Evolutionary conservation across 306 rosid species (phyloP).

Genomic region (Gillenia trifoliata): DNA sequence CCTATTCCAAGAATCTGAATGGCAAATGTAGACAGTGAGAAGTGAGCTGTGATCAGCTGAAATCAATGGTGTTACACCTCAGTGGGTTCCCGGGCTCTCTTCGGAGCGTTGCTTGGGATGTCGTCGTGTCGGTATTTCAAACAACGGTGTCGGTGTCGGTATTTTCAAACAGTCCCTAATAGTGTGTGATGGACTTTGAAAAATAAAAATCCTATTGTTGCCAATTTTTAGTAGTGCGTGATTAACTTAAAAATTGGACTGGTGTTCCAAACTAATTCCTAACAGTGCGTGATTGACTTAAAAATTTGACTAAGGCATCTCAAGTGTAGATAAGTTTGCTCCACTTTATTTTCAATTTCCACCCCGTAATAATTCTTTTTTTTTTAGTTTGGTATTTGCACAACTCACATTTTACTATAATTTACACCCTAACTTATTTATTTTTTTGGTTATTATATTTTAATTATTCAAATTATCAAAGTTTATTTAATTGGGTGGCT

Average conservation of each 20-base stretch:
- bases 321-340: background rate
- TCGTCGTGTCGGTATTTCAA: background rate
- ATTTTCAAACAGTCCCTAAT: too few species aligned
- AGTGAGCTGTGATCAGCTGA: background rate
- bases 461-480: background rate
- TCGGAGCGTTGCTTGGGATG: background rate
- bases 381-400: background rate
- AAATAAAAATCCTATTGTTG: too few species aligned
- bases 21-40: background rate
- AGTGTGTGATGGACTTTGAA: too few species aligned
- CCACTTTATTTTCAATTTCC: background rate
- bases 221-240: rapidly evolving
- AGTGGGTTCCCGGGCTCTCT: background rate
- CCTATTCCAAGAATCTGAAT: background rate
- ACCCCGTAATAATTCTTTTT: background rate
- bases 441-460: background rate
- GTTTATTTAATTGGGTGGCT: background rate
- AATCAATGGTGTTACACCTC: background rate
- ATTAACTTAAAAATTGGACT: background rate
- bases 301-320: too few species aligned
- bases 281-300: background rate
- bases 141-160: too few species aligned
- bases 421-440: too few species aligned
- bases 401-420: too few species aligned
- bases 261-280: too few species aligned